Base-by-base conservation (phyloP, 139 green algal genomes). In the Chlorella sp. region DNA sequence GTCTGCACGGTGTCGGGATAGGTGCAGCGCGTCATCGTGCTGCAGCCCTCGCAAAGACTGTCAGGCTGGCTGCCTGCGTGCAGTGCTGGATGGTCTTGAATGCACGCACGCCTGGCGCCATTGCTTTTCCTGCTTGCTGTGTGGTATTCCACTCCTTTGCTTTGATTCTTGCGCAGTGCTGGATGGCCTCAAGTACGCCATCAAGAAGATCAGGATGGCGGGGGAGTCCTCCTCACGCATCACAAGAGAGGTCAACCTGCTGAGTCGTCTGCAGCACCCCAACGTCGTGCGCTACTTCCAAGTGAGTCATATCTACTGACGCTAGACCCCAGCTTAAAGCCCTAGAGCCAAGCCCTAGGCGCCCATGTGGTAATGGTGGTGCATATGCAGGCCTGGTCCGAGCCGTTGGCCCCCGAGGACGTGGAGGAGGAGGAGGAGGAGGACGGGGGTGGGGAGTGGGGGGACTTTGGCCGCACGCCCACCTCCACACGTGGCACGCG, bases 151-250 rank as follows among this genome's bases (percentile, higher is more conserved):
- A n/a, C n/a, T n/a, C n/a, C n/a, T n/a, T n/a, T n/a, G n/a, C n/a
- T n/a, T n/a, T n/a, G 42, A 10, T 68, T 35, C 6, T 49, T 24
- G 36, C 35, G 1, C 72, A 85, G 80, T 72, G 80, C 68, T 85
- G 55, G 80, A 82, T 35, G 89, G 90, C 1, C 77, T 90, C 14
- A 80, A 88, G 75, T 97, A 97, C 70, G 94, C 94, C 0, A 85
- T 98, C 29, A 98, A 98, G 82, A 93, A 93, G 78, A 93, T 98
- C 51, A 71, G 70, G 70, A 80, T 97, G 79, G 67, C 79, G 14
- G 67, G 64, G 10, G 31, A 73, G 22, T 76, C 83, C 14, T 88
- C 84, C 76, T 74, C 74, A 0, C 84, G 88, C 66, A 91, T 97
- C 69, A 86, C 95, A 72, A 81, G 93, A 0, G 94, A 98, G 82